Percentiles rank a stretch among this genome's conserved stretches.
Evolutionary conservation across 805 yeast genomes (phyloP).

Genomic region (Cyberlindnera nakhonratchasimensis): DNA sequence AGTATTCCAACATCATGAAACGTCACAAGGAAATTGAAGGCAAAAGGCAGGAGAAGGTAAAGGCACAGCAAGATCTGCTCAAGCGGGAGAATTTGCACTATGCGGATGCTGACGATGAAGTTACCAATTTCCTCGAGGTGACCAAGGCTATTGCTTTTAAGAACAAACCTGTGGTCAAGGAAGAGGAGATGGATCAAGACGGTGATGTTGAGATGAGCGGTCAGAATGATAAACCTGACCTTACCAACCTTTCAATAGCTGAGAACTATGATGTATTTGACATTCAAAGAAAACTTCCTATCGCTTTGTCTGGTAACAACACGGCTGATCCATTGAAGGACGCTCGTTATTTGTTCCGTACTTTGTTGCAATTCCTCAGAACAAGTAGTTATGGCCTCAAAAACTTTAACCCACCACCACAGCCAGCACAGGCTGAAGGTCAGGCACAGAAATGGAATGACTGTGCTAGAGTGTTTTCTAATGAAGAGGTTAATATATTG

Average conservation of each 20-base stretch:
- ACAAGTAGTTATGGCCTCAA: slow-evolving; percentile 87
- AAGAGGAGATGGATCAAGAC: slow-evolving; percentile 19
- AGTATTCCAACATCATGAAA: slow-evolving; percentile 60
- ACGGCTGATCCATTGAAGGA: slow-evolving; percentile 72
- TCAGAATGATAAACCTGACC: slow-evolving; percentile 11
- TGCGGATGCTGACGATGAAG: slow-evolving; percentile 37
- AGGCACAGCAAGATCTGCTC: slow-evolving; percentile 35
- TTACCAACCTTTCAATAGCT: slow-evolving; percentile 3
- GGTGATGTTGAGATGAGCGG: slow-evolving; percentile 32
- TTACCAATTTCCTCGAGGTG: slow-evolving; percentile 29
- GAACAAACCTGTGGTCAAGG: slow-evolving; percentile 3
- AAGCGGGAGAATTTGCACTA: slow-evolving; percentile 30
- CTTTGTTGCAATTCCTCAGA: slow-evolving; percentile 84
- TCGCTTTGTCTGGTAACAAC: slow-evolving; percentile 48
- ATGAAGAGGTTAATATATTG: slow-evolving; percentile 78
- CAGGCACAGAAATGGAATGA: slow-evolving; percentile 72
- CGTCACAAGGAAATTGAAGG: slow-evolving; percentile 54
- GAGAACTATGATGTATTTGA: slow-evolving; percentile 40
- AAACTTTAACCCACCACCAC: slow-evolving; percentile 82
- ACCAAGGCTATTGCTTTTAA: slow-evolving; percentile 19
- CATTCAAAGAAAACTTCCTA: slow-evolving; percentile 50
- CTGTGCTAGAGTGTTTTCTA: slow-evolving; percentile 75
- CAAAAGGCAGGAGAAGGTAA: slow-evolving; percentile 40
- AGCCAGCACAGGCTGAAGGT: slow-evolving; percentile 40
- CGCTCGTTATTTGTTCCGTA: slow-evolving; percentile 82